These are phyloP conservation scores for Morella rubra DNA, from an alignment of 306 rosid genomes.

Conservation along the genomic window DNA sequence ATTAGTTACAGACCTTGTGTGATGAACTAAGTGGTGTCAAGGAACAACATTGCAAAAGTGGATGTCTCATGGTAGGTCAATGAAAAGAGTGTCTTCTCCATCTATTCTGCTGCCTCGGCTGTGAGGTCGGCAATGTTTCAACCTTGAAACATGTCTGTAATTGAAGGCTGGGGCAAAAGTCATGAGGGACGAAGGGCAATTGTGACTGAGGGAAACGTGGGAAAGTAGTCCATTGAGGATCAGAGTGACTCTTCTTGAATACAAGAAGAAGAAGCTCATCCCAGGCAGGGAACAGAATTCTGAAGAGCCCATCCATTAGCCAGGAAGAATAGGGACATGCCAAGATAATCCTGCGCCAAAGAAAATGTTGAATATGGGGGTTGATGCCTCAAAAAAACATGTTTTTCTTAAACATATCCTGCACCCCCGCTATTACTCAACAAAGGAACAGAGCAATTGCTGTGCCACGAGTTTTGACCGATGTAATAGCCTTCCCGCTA, in stretches of 20 bases:
- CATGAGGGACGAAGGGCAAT: conserved; percentile 74
- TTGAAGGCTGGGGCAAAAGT: conserved; percentile 76
- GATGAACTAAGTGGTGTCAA: conserved; percentile 83
- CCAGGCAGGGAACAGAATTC: conserved; percentile 66
- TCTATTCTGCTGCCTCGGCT: conserved; percentile 78
- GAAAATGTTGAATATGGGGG: conserved; percentile 99
- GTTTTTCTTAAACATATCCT: conserved; percentile 55
- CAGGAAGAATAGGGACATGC: conserved; percentile 84
- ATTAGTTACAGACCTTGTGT: conserved; percentile 95
- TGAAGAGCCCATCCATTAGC: conserved; percentile 87
- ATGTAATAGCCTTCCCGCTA: conserved; percentile 17
- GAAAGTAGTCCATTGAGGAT: conserved; percentile 68
- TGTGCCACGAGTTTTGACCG: conserved; percentile 33
- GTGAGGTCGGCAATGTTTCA: conserved; percentile 80
- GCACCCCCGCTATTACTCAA: conserved; percentile 72
- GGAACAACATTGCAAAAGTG: conserved; percentile 94
- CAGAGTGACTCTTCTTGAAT: conserved; percentile 72
- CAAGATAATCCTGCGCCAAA: conserved; percentile 98
- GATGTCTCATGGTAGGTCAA: conserved; percentile 87
- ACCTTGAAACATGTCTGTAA: conserved; percentile 67
- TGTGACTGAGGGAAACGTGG: conserved; percentile 75
- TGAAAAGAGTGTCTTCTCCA: conserved; percentile 79
- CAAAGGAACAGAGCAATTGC: conserved; percentile 41
- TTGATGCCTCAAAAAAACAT: conserved; percentile 58
- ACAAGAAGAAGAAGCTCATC: conserved; percentile 70